Evolutionary conservation across 2,329 filamentous ascomycete genomes (phyloP), one percentile per base, ranked within the genome.

Genomic region (Colletotrichum tabaci): DNA sequence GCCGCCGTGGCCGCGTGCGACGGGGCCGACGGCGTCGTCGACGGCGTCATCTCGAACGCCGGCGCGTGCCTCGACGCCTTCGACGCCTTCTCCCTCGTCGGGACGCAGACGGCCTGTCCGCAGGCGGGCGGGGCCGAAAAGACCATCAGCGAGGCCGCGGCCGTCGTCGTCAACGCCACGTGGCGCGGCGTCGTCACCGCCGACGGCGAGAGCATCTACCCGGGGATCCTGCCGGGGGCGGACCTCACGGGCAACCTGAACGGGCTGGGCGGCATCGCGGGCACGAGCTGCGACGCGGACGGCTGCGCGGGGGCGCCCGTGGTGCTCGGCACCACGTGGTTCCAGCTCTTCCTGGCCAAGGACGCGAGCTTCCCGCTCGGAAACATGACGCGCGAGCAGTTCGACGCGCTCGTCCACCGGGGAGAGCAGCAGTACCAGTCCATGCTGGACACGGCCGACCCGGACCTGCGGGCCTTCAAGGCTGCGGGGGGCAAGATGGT

Each of bases 401-500:
- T 35, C 8, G 30, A 67, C 16, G 23, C 35, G 4, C 44, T 67
- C 2, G 64, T 38, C 10, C 18, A 44, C n/a, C n/a, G 46, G 2
- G 53, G 55, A 18, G 40, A 16, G 10, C 64, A 61, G 38, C 44
- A 60, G 3, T 67, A 61, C 10, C 21, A 8, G 12, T 67, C 64
- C 2, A 16, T 67, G 21, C 23, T 67, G 2, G 64, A 53, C 21
- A 61, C 55, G 15, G 40, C 44, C 2, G 64, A 67, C 23, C 46
- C 64, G 16, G 64, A 67, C 47, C 77, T 87, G 13, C 76, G 81
- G 0, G 70, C 73, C 0, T 85, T 84, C 76, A 78, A 78, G 15
- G 75, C 79, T 21, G 76, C 79, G 2, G 85, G 85, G 5, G 81
- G 83, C 16, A 86, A 84, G 76, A 79, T 87, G 30, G 6, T 30